Evolutionary conservation across 768 basidiomycete species (phyloP), one percentile per base, ranked within the genome.

Genomic region (Flagelloscypha sp.): DNA sequence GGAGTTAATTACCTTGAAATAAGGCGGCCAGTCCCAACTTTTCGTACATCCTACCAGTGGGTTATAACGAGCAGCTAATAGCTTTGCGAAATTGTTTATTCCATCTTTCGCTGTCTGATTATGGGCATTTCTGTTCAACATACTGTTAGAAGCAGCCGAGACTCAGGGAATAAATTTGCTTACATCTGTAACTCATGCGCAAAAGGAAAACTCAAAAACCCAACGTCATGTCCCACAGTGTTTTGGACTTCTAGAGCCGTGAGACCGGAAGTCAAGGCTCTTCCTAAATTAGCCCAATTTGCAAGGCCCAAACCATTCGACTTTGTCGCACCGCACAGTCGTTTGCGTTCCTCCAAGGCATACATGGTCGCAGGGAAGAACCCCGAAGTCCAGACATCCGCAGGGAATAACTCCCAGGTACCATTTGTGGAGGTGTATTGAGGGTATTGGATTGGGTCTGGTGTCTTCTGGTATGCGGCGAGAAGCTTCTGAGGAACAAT

Each of bases 401-500:
- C 66, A 4, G 40, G 28, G 55, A 77, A 74, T 42, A 59, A 66
- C 6, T 59, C 51, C 79, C 79, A 83, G 2, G 53, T 46, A 1
- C 79, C 79, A 1, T 42, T 48, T 30, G 44, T 47, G 12, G 53
- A 54, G 3, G 81, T 84, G 43, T 72, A 79, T 42, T 80, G 72
- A 1, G 81, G 80, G 50, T 77, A 76, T 34, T 61, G 33, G 20
- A 66, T 50, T 2, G 72, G 63, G 13, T 53, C 45, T 17, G 68
- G 59, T 10, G 65, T 53, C 7, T 62, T 44, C 4, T 69, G 57
- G 23, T 73, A 70, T 1, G 73, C 74, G 13, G 63, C 62, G 12
- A 75, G 63, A 13, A 81, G 54, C 52, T 84, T 85, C 37, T 68
- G 57, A 0, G 72, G 63, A 28, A 81, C 61, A 24, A 78, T 58